Conservation (phyloP, 768 basidiomycete species). For the Polyporus arcularius region DNA sequence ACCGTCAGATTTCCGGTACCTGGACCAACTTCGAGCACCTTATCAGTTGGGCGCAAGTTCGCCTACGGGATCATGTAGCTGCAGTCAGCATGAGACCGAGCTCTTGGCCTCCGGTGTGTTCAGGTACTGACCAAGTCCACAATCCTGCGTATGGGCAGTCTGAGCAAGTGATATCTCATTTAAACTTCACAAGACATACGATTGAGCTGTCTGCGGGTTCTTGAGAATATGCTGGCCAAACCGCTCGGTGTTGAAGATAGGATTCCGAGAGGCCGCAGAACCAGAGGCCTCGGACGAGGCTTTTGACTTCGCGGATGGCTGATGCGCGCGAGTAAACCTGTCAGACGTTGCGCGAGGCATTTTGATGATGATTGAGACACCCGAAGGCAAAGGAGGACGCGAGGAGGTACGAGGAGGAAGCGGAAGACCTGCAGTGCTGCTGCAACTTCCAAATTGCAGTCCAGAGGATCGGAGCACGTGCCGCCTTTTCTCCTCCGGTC, state of each 20-base stretch:
- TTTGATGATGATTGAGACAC: background rate
- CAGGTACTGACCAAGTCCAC: constrained; percentile 54
- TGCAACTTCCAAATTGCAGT: too few species aligned
- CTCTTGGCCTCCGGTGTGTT: background rate
- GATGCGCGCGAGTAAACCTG: constrained; percentile 70
- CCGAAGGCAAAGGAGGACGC: background rate
- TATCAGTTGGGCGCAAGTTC: constrained; percentile 89
- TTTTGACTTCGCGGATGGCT: constrained; percentile 55
- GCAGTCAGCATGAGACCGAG: background rate
- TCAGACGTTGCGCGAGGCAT: constrained; percentile 85
- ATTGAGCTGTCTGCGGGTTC: constrained; percentile 88
- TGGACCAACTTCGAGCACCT: constrained; percentile 95
- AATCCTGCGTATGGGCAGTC: constrained; percentile 40
- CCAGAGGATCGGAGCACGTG: too few species aligned
- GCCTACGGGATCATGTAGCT: constrained; percentile 51
- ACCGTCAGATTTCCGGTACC: constrained; percentile 97
- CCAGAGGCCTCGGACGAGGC: constrained; percentile 46
- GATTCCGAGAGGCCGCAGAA: constrained; percentile 61
- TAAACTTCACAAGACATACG: constrained; percentile 48
- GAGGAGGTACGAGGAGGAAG: background rate
- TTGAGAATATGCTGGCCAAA: constrained; percentile 99
- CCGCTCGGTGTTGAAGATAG: constrained; percentile 91
- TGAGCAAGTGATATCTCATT: background rate
- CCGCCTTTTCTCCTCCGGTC: too few species aligned
- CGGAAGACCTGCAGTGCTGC: too few species aligned